Base-by-base conservation (phyloP, 495 filamentous ascomycete genomes). In the Wilcoxina mikolae region DNA sequence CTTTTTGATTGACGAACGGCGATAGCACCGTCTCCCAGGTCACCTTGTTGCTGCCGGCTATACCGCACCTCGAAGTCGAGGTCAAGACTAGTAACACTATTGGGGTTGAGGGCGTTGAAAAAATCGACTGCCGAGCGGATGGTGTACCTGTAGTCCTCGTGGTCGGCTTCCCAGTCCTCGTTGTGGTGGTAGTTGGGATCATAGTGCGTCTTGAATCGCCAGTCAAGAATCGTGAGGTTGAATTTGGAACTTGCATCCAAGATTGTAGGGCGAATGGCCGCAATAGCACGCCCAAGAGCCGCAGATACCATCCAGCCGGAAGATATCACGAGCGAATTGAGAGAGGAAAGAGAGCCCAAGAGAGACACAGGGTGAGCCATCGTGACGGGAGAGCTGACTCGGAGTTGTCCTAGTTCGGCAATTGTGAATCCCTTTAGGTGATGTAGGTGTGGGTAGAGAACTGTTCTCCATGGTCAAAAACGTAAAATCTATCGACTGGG, bases 261-360 rank as follows among this genome's bases (percentile, higher is more conserved):
- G 3, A 54, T 42, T 5, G 61, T 64, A 18, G 61, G 61, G 23
- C 61, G 50, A 28, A 65, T 60, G n/a, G 57, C 49, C 47, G 61
- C 61, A 27, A 65, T 64, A 41, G 61, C 61, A 17, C 51, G 56
- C n/a, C 61, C 61, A 27, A 65, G 58, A 9, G 56, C 61, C 3
- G 57, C 45, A 27, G 61, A 64, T 51, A 65, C 54, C 61, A 65
- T 65, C 61, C 61, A 65, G 28, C 61, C 61, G 31, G 61, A 65
- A 17, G 61, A 65, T 15, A 65, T 64, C 29, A 64, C 61, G 17
- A 65, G 60, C 5, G 61, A 55, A 4, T 57, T 58, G 10, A 65
- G n/a, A 4, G 60, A 57, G 18, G 56, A 44, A 17, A 65, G 55
- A 38, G 57, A 64, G 23, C 27, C 58, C 35, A 65, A 45, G 39